Percentiles rank a stretch among this genome's conserved stretches.
Evolutionary conservation across 441 rosid genomes (phyloP).

Genomic region (Metrosideros polymorpha): DNA sequence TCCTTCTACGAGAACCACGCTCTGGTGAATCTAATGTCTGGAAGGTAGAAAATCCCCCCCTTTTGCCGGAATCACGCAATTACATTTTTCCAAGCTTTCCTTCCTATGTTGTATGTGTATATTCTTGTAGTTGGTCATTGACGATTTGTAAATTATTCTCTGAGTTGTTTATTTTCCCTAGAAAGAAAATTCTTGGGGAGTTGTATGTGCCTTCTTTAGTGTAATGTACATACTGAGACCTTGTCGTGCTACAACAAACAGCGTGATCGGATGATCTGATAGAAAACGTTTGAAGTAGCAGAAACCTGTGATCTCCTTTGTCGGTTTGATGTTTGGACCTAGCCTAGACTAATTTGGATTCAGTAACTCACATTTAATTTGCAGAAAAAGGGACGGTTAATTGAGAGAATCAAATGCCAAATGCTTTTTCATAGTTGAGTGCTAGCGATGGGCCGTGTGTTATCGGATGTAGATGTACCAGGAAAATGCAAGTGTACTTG

Average conservation of each 20-base stretch:
- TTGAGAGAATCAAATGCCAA: neutral
- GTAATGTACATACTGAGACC: neutral
- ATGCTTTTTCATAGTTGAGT: neutral
- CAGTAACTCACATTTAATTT: neutral
- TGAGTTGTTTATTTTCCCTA: neutral
- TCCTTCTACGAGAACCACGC: constrained; percentile 64
- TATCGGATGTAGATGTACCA: neutral
- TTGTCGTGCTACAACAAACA: neutral
- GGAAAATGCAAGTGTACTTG: neutral
- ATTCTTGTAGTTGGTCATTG: neutral
- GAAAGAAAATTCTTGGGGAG: neutral
- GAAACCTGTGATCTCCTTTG: neutral
- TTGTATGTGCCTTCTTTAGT: neutral
- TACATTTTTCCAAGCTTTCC: neutral
- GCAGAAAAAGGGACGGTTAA: neutral
- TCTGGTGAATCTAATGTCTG: constrained; percentile 68
- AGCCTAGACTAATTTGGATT: neutral
- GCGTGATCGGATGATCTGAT: neutral
- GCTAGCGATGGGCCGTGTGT: neutral
- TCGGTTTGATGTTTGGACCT: neutral
- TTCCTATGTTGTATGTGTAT: neutral
- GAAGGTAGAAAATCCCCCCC: constrained; percentile 27
- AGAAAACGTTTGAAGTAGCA: neutral
- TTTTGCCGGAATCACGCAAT: neutral
- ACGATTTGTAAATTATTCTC: neutral